These are phyloP conservation scores for Populus trichocarpa DNA, from an alignment of 441 rosid species.

Conservation along the genomic window DNA sequence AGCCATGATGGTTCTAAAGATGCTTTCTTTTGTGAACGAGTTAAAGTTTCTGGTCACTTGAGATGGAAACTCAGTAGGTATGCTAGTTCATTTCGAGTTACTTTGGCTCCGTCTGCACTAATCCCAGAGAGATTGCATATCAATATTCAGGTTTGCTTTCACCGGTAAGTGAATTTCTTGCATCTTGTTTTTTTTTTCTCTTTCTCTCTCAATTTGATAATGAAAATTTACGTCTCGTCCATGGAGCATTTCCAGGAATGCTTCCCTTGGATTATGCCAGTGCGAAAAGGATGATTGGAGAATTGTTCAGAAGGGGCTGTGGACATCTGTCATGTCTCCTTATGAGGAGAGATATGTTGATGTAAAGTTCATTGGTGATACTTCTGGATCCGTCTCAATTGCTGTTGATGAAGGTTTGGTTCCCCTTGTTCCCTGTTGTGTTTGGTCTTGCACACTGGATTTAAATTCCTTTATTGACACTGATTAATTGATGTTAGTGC, in stretches of 20 bases:
- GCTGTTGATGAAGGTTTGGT: slow-evolving; percentile 57
- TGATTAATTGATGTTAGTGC: slow-evolving; percentile 25
- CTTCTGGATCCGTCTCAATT: slow-evolving; percentile 48
- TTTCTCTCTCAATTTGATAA: neutral
- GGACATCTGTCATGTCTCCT: slow-evolving; percentile 76
- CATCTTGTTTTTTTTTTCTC: neutral
- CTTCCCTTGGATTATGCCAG: slow-evolving; percentile 59
- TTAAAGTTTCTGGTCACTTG: slow-evolving; percentile 66
- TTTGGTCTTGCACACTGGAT: neutral
- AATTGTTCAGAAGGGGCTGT: slow-evolving; percentile 51
- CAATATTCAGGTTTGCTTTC: slow-evolving; percentile 73
- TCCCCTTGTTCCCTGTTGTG: neutral
- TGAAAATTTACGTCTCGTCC: slow-evolving; percentile 8
- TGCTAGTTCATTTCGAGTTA: slow-evolving; percentile 51
- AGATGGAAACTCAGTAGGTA: slow-evolving; percentile 60
- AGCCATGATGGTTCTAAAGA: slow-evolving; percentile 28
- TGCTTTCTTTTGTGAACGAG: slow-evolving; percentile 60
- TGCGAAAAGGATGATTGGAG: slow-evolving; percentile 78
- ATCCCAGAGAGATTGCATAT: slow-evolving; percentile 54
- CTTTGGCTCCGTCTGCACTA: slow-evolving; percentile 45
- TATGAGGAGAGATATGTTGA: slow-evolving; percentile 66
- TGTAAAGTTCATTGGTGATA: slow-evolving; percentile 52
- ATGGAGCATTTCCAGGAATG: slow-evolving; percentile 50
- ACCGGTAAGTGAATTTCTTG: slow-evolving; percentile 46
- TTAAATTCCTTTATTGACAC: slow-evolving; percentile 3